Evolutionary conservation across 2,329 filamentous ascomycete genomes (phyloP), one percentile per base, ranked within the genome.

Genomic region (Aspergillus aculeatinus): DNA sequence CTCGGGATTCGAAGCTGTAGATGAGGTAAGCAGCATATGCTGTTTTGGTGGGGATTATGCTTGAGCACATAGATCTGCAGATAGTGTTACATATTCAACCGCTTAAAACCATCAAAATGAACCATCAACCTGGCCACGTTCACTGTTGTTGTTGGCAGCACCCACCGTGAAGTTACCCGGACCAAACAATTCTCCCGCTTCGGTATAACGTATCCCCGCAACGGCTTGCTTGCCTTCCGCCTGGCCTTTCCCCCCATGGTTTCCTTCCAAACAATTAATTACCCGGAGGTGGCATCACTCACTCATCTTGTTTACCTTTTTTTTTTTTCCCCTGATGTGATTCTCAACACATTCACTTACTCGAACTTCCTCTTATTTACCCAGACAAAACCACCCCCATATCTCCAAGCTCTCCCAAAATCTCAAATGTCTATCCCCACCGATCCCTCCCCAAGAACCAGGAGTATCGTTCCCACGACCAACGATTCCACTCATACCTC

Each of bases 161-260:
- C 33, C 14, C 14, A 48, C 51, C 35, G 51, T 35, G 16, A 16
- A 23, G 51, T 27, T 51, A 21, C 2, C 44, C 50, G 27, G 33
- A 53, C 42, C 23, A 31, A 44, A 44, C 16, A 44, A 16, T 44
- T n/a, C 9, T 44, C 42, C 60, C 51, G 59, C 52, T 23, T 66
- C 71, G 73, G 73, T 64, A 67, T 57, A 74, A 72, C 65, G 60
- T 74, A 72, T 66, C 59, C 64, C 73, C 73, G 73, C 42, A 35
- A 48, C 48, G 27, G 29, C 52, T 57, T n/a, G 48, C 55, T 55
- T 48, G n/a, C 55, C 55, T 60, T 48, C 48, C 33, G 21, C 50
- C 31, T 48, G 27, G 16, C 39, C 44, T 19, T 29, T 33, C 29
- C 33, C 11, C 5, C 29, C 42, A 33, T 52, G 12, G 16, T n/a